Evolutionary conservation across 2,329 filamentous ascomycete species (phyloP), one percentile per base, ranked within the genome.

Genomic region (Fusarium paranaense): DNA sequence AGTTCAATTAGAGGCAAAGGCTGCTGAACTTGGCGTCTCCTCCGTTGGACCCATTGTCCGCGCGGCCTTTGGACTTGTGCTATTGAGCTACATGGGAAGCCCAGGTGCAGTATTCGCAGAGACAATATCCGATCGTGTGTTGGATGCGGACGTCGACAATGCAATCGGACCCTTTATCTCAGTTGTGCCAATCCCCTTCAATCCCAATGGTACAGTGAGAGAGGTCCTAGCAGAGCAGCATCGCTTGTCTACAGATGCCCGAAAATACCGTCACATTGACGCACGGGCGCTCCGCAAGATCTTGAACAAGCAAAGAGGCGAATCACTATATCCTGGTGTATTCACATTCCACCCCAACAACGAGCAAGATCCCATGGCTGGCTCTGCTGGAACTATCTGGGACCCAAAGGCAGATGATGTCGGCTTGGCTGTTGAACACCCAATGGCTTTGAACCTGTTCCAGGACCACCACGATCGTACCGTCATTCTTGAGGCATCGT

Each of bases 81-180:
- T 64, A 6, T 35, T 35, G 35, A 42, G 50, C 37, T 64, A 64
- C 61, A 8, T 64, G 37, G 61, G 61, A 57, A 57, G 27, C 32
- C n/a, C 47, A 3, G 27, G 61, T 4, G 61, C 32, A n/a, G 61
- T 64, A 30, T 64, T 64, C 35, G 61, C 61, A 16, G 61, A 64
- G 61, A 64, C 61, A 33, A 38, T 64, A 25, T 64, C 61, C 20
- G 61, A 64, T 32, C 61, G 61, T 45, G 50, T 64, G 20, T 35
- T 64, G 22, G 50, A 57, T 57, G 37, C 27, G 22, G 61, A 57
- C 10, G 37, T 64, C n/a, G 61, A 57, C 22, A 32, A 40, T 27
- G 13, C 61, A 6, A 64, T 64, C 4, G 61, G 61, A 16, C 61
- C 61, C 16, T 57, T 64, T 7, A 27, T 64, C 30, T 64, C 61